phyloP scores from a whole-genome alignment of 495 filamentous ascomycete genomes.

The Gamarada debralockiae region DNA sequence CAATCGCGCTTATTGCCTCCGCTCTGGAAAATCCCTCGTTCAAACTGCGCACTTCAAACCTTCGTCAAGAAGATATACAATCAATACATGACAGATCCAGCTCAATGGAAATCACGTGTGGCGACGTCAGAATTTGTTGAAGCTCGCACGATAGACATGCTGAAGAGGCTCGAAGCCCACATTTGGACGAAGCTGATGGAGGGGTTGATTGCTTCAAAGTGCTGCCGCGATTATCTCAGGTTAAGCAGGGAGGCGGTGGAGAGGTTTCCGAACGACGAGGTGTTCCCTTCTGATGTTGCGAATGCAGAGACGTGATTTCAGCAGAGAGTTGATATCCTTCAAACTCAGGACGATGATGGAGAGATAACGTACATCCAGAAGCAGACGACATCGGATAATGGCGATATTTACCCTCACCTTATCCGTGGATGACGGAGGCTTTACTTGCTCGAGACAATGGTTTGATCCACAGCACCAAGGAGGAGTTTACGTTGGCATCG shows the following conservation, averaged over 20 bases:
- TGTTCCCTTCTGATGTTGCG: constrained; percentile 14
- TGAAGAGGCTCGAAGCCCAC: constrained; percentile 18
- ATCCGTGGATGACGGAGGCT: constrained; percentile 15
- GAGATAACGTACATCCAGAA: constrained; percentile 12
- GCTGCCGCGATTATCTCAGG: constrained; percentile 14
- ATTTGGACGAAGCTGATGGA: constrained; percentile 21
- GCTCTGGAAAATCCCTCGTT: constrained; percentile 4
- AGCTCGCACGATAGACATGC: constrained; percentile 9
- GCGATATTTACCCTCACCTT: constrained; percentile 13
- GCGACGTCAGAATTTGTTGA: constrained; percentile 9
- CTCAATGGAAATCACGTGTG: constrained; percentile 4
- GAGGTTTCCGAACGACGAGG: constrained; percentile 16
- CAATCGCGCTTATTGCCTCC: constrained; percentile 11
- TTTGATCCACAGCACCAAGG: constrained; percentile 8
- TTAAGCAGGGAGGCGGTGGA: constrained; percentile 12
- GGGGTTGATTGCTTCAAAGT: constrained; percentile 17
- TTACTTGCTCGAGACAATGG: constrained; percentile 7
- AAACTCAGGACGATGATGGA: constrained; percentile 1
- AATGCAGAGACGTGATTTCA: constrained; percentile 14
- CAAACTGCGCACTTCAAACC: constrained; percentile 4
- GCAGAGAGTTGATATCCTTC: constrained; percentile 5
- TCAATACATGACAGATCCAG: constrained; percentile 15
- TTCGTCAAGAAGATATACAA: constrained; percentile 12
- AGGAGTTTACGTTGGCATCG: constrained; percentile 13
- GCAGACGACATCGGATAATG: constrained; percentile 10